These are phyloP conservation scores for Acaromyces ingoldii DNA, from an alignment of 1,284 basidiomycete genomes.

Conservation along the genomic window DNA sequence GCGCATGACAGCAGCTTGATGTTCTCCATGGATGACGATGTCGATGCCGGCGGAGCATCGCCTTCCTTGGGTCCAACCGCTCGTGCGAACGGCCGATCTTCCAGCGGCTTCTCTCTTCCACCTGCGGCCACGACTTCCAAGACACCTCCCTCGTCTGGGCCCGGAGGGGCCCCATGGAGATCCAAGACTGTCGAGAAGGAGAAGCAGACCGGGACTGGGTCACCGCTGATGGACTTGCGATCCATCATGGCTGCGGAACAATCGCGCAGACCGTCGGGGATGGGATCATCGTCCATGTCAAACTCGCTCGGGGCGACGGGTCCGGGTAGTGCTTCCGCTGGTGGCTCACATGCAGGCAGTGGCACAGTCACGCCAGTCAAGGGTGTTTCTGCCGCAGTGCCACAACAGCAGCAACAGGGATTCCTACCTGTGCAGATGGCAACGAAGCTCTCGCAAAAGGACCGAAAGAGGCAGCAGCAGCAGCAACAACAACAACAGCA, in stretches of 20 bases:
- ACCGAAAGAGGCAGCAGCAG: slow-evolving; percentile 39
- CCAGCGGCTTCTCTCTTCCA: neutral
- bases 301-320: neutral
- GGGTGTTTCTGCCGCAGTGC: too few relatives aligned
- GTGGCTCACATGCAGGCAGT: neutral
- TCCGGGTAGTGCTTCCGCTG: neutral
- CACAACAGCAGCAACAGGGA: neutral
- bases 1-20: slow-evolving; percentile 56
- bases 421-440: slow-evolving; percentile 17
- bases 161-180: slow-evolving; percentile 54
- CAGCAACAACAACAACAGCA: slow-evolving; percentile 16
- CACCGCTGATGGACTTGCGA: slow-evolving; percentile 62
- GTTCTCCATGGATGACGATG: slow-evolving; percentile 64
- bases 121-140: neutral
- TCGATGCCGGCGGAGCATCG: slow-evolving; percentile 20
- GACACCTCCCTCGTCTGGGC: neutral
- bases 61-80: too few relatives aligned
- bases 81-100: neutral
- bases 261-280: slow-evolving; percentile 20
- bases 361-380: slow-evolving; percentile 5
- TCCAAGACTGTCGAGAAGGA: slow-evolving; percentile 52
- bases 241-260: slow-evolving; percentile 67
- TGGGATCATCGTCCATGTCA: too few relatives aligned
- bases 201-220: slow-evolving; percentile 53
- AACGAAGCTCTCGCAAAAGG: slow-evolving; percentile 41